A percentile compares a stretch with the other conserved stretches of the same genome.
Conservation (phyloP, 2,329 filamentous ascomycete genomes). For the Phyllosticta ampelicida region DNA sequence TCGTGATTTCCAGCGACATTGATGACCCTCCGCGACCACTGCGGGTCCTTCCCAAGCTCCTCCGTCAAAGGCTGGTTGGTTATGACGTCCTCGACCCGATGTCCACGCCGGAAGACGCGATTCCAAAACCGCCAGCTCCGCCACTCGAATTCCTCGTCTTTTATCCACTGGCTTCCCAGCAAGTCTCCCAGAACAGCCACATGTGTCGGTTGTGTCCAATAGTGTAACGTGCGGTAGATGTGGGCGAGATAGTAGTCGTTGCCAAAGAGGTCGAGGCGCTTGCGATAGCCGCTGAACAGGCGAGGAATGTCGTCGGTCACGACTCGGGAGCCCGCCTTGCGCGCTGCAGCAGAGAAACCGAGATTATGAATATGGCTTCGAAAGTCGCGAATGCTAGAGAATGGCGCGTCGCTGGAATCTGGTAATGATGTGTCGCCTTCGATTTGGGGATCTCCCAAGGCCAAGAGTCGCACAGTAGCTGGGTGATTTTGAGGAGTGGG, state of each 20-base stretch:
- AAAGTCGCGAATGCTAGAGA: slow-evolving; percentile 31
- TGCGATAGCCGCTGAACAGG: slow-evolving; percentile 56
- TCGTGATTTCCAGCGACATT: slow-evolving; percentile 94
- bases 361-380: slow-evolving; percentile 16
- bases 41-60: slow-evolving; percentile 33
- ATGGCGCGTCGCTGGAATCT: slow-evolving; percentile 33
- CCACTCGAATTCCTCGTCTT: slow-evolving; percentile 67
- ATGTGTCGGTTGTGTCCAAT: slow-evolving; percentile 81
- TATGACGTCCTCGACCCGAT: slow-evolving; percentile 46
- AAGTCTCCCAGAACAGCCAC: slow-evolving; percentile 83
- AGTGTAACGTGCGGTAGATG: slow-evolving; percentile 72
- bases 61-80: slow-evolving; percentile 18
- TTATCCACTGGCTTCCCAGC: slow-evolving; percentile 90
- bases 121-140: slow-evolving; percentile 71
- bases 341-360: background rate
- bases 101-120: slow-evolving; percentile 59
- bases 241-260: slow-evolving; percentile 95
- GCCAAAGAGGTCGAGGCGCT: slow-evolving; percentile 76
- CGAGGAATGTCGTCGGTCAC: slow-evolving; percentile 50
- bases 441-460: slow-evolving; percentile 84
- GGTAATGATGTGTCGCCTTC: slow-evolving; percentile 84
- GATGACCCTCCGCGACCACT: slow-evolving; percentile 69
- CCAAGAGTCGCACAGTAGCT: slow-evolving; percentile 77
- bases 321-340: slow-evolving; percentile 6
- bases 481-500: slow-evolving; percentile 32